Conservation (phyloP, 2,329 filamentous ascomycete species). For the Drechmeria coniospora region DNA sequence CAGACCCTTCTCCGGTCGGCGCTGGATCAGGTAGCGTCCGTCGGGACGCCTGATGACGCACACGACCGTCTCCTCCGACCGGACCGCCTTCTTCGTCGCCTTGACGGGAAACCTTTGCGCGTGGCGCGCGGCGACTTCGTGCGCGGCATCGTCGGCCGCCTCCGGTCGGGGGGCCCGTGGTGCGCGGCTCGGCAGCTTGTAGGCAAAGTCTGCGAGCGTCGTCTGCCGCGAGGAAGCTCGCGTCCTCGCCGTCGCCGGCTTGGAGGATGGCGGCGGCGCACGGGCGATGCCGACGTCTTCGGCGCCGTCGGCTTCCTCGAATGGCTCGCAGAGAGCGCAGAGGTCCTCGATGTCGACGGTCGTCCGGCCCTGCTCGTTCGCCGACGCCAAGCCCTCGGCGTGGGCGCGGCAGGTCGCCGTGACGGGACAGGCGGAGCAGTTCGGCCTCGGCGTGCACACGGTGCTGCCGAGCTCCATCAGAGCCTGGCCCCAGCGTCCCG, state of each 20-base stretch:
- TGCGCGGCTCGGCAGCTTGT: constrained; percentile 9
- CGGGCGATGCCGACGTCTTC: constrained; percentile 9
- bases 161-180: neutral
- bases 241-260: constrained; percentile 3
- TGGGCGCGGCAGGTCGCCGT: constrained; percentile 35
- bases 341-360: constrained; percentile 32
- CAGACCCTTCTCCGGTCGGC: constrained; percentile 36
- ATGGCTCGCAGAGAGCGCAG: constrained; percentile 31
- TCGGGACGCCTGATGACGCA: constrained; percentile 32
- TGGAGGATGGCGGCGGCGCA: constrained; percentile 1
- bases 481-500: constrained; percentile 47
- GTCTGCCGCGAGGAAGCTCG: constrained; percentile 12
- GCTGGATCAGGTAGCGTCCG: constrained; percentile 30
- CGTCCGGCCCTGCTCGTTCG: constrained; percentile 6
- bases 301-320: constrained; percentile 19
- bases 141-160: neutral
- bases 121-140: constrained; percentile 23
- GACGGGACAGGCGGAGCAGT: constrained; percentile 36
- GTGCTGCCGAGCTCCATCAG: constrained; percentile 53
- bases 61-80: constrained; percentile 36
- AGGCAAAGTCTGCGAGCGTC: constrained; percentile 20
- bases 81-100: constrained; percentile 33
- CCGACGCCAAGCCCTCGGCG: constrained; percentile 25
- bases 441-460: constrained; percentile 42
- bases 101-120: constrained; percentile 36